Conservation (phyloP, 257 asterid genomes). For the Paulownia fortunei region DNA sequence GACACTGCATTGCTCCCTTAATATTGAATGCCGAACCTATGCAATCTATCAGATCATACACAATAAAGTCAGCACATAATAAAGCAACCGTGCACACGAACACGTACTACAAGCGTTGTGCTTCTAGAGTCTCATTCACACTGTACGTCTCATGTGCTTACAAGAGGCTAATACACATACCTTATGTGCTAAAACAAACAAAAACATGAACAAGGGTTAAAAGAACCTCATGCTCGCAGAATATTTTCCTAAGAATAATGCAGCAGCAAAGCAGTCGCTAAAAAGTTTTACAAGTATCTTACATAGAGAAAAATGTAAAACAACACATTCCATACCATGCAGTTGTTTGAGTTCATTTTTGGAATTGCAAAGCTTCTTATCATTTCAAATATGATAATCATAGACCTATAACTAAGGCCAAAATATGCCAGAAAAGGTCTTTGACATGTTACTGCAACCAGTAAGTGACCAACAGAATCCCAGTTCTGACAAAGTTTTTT, state of each 20-base stretch:
- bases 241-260: background rate
- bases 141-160: background rate
- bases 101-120: background rate
- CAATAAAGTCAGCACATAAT: constrained; percentile 2
- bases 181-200: background rate
- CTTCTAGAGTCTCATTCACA: constrained; percentile 19
- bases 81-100: background rate
- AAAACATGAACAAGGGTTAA: background rate
- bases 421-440: background rate
- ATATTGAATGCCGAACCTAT: constrained; percentile 96
- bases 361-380: background rate
- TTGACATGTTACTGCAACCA: background rate
- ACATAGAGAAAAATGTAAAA: background rate
- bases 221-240: constrained; percentile 11
- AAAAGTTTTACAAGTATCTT: background rate
- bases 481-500: background rate
- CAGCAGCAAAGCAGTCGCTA: background rate
- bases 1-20: constrained; percentile 99
- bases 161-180: background rate
- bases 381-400: background rate
- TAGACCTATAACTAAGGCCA: background rate
- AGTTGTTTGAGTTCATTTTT: background rate
- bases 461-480: no score
- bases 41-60: constrained; percentile 71
- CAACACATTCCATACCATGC: background rate